Conservation (phyloP, 2,329 filamentous ascomycete genomes). For the Blastomyces gilchristii region DNA sequence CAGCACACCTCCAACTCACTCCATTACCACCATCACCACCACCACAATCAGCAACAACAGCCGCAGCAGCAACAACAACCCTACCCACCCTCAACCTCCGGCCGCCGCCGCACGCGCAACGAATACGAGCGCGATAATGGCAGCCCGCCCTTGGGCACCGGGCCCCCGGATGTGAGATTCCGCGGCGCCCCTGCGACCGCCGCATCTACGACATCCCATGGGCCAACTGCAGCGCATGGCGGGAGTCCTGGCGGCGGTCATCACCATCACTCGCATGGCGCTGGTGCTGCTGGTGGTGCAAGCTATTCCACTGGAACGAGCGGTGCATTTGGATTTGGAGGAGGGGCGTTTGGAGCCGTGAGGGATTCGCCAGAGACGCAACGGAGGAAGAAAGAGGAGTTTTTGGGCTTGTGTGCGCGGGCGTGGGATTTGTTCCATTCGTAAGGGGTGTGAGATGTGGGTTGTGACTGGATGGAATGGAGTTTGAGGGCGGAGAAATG, state of each 20-base stretch:
- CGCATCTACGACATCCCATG: background rate
- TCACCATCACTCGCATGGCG: background rate
- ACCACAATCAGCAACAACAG: conserved; percentile 4
- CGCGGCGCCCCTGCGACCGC: conserved; percentile 27
- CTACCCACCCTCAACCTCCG: conserved; percentile 9
- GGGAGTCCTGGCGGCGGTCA: background rate
- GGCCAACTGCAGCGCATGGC: background rate
- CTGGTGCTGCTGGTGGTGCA: background rate
- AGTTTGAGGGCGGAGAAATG: background rate
- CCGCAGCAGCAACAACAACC: conserved; percentile 17
- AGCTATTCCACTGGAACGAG: background rate
- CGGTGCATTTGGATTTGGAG: background rate
- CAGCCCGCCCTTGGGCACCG: conserved; percentile 71
- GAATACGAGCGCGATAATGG: conserved; percentile 86
- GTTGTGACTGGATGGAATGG: background rate
- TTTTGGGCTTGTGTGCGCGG: conserved; percentile 71
- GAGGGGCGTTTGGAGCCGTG: conserved; percentile 42
- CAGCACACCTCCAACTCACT: conserved; percentile 29
- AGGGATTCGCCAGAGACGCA: conserved; percentile 75
- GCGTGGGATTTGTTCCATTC: conserved; percentile 98
- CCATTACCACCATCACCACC: conserved; percentile 16
- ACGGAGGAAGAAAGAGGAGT: conserved; percentile 83
- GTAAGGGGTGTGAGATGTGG: conserved; percentile 30
- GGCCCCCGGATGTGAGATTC: conserved; percentile 48
- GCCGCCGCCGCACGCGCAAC: conserved; percentile 65